Conservation (phyloP, 2,329 filamentous ascomycete genomes). For the Corynespora cassiicola region DNA sequence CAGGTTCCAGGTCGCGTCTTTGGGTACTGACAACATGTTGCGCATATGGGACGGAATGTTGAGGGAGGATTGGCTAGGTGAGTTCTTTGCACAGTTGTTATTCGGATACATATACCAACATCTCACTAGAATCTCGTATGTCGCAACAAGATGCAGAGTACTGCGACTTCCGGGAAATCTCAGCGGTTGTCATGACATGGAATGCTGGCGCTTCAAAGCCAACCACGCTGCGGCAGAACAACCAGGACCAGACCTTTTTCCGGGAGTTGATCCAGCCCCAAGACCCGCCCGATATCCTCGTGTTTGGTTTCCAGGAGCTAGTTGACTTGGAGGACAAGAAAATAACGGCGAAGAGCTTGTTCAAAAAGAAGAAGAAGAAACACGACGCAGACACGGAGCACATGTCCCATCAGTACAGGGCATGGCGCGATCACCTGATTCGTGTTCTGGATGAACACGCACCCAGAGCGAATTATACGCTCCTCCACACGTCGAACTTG, state of each 20-base stretch:
- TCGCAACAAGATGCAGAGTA: slow-evolving; percentile 81
- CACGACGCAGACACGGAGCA: slow-evolving; percentile 84
- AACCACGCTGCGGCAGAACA: slow-evolving; percentile 73
- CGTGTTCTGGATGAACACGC: slow-evolving; percentile 84
- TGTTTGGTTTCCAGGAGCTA: slow-evolving; percentile 98
- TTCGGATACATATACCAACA: slow-evolving; percentile 24
- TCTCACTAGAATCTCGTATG: slow-evolving; percentile 77
- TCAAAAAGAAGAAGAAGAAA: slow-evolving; percentile 79
- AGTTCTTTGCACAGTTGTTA: slow-evolving; percentile 22
- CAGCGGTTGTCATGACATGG: slow-evolving; percentile 87
- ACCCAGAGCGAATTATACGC: slow-evolving; percentile 78
- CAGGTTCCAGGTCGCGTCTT: slow-evolving; percentile 80
- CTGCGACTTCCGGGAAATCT: slow-evolving; percentile 83
- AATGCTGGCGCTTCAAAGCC: slow-evolving; percentile 98
- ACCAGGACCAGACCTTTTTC: slow-evolving; percentile 78
- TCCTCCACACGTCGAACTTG: slow-evolving; percentile 87
- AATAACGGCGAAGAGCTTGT: slow-evolving; percentile 92
- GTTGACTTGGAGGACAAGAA: slow-evolving; percentile 98
- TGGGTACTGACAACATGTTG: slow-evolving; percentile 86
- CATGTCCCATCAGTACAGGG: slow-evolving; percentile 97
- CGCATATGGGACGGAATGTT: slow-evolving; percentile 91
- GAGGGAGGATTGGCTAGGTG: slow-evolving; percentile 89
- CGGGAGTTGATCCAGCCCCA: slow-evolving; percentile 78
- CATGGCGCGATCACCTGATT: slow-evolving; percentile 91
- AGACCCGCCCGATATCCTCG: slow-evolving; percentile 82